Conservation (phyloP, 2,329 filamentous ascomycete species). For the Hypomyces rosellus region DNA sequence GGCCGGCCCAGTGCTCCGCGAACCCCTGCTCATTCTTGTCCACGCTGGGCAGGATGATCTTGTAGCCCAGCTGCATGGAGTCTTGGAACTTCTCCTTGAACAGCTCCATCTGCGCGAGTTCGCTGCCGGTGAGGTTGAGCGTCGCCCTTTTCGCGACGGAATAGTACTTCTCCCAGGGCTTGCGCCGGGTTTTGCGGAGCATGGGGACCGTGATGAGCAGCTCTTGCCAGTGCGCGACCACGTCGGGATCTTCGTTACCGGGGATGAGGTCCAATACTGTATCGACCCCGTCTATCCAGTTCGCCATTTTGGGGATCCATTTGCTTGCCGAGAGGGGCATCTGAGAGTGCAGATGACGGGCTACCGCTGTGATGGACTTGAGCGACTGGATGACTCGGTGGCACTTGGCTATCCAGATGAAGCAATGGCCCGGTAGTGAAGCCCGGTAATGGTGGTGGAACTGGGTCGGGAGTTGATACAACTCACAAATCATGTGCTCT, state of each 20-base stretch:
- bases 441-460: slow-evolving; percentile 14
- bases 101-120: slow-evolving; percentile 61
- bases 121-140: slow-evolving; percentile 61
- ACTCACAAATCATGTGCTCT: slow-evolving; percentile 19
- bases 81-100: neutral
- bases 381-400: neutral
- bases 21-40: slow-evolving; percentile 12
- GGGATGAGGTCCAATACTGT: slow-evolving; percentile 13
- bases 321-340: slow-evolving; percentile 4
- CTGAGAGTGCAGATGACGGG: neutral
- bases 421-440: neutral
- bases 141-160: slow-evolving; percentile 57
- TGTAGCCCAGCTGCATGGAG: slow-evolving; percentile 11
- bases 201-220: slow-evolving; percentile 18
- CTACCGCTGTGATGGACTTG: neutral
- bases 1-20: slow-evolving; percentile 15
- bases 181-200: slow-evolving; percentile 17
- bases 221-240: slow-evolving; percentile 15
- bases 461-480: slow-evolving; percentile 14
- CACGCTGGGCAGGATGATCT: slow-evolving; percentile 13
- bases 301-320: slow-evolving; percentile 14
- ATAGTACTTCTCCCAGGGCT: slow-evolving; percentile 2
- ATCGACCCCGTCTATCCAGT: slow-evolving; percentile 7
- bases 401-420: slow-evolving; percentile 7
- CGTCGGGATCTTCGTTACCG: slow-evolving; percentile 1